Evolutionary conservation across 106 monocot genomes (phyloP), one percentile per base, ranked within the genome.

Genomic region (Dendrobium catenatum): DNA sequence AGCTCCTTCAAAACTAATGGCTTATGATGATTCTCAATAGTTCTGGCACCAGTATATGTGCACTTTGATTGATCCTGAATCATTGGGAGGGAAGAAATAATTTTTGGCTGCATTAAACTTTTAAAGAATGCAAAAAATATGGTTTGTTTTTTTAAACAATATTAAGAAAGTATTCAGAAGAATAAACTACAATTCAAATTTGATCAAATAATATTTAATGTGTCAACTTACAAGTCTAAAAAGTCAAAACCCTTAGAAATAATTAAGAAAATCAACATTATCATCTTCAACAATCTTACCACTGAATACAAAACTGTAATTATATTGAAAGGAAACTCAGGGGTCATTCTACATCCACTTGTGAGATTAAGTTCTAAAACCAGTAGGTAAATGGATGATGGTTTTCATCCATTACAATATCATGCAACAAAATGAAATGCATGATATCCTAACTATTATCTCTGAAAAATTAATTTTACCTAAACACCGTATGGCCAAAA

Each of bases 1-100:
- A 99, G 75, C 26, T 99, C 94, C 77, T 95, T 99, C 47, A 95
- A 81, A 78, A 99, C 90, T 47, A 95, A 78, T n/a, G 99, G 99
- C 82, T 99, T 99, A 19, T 87, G 61, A 33, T 18, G 16, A 77
- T 93, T 88, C 26, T 86, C 93, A 74, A 88, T 37, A 24, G 91
- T 95, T 19, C 41, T 90, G 67, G 73, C 89, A 40, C 95, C 91
- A 55, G 99, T 95, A n/a, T 59, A 0, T 2, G 95, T 99, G 83
- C 99, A 99, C 44, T 90, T 89, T 22, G 91, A 89, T 83, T 80
- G 78, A 73, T 95, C 99, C 99, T 95, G 82, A 31, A 55, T 24
- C 55, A 80, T 47, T 68, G 8, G 10, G 47, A 37, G 9, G 46
- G 9, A 46, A 46, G 6, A 46, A 22, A 46, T 42, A 41, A 19